Evolutionary conservation across 2,329 filamentous ascomycete species (phyloP), one percentile per base, ranked within the genome.

Genomic region (Iodosphaeria phyllophila): DNA sequence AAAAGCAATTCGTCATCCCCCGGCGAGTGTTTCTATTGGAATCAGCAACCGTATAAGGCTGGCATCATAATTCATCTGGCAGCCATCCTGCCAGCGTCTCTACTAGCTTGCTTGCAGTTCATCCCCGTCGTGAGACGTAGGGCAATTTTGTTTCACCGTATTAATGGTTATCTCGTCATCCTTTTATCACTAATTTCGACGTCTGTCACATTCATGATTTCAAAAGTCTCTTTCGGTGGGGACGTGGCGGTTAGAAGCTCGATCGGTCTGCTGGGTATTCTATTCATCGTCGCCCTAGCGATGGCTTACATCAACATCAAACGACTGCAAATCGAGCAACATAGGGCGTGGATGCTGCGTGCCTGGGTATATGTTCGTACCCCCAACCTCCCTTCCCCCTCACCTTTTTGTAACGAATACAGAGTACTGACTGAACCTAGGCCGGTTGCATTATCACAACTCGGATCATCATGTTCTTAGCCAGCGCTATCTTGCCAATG

Each of bases 311-410:
- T 58, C 40, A 71, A 71, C 33, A 58, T 73, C 41, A 70, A 66
- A 38, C 46, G 50, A 3, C 42, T 72, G 1, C 65, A 72, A 36
- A 64, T 74, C 23, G 64, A 70, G 21, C 60, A 70, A 35, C 66
- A 72, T 30, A 53, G 66, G 3, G 62, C 62, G 2, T 72, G 65
- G 66, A 72, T 71, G 65, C 34, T 72, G 13, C 39, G 66, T 14
- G 51, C 56, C 7, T 59, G 56, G 56, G 47, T 58, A 20, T 55
- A 59, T 29, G 47, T 56, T 30, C 29, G 46, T 35, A 9, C 8
- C 6, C n/a, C 18, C 6, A 5, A 8, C 11, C 3, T 5, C 25
- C 9, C 16, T 14, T 12, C 19, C n/a, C 9, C 10, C 6, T 16
- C 8, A 7, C 13, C 14, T 8, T 10, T 14, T 11, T 12, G 16